Conservation (phyloP, 371 early-diverging fungal species). For the Apophysomyces trapeziformis region DNA sequence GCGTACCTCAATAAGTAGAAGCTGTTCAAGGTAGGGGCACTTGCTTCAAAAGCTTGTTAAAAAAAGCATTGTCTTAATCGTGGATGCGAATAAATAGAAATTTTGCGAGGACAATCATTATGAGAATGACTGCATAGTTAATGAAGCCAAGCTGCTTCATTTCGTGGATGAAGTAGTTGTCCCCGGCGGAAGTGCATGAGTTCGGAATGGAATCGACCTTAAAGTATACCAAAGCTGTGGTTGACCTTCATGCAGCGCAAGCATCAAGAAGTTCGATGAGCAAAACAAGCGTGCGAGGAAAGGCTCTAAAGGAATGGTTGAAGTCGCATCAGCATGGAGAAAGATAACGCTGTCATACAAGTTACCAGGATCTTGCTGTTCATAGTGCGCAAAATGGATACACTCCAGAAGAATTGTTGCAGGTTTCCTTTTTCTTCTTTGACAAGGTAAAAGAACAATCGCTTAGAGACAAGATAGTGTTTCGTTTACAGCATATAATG, state of each 20-base stretch:
- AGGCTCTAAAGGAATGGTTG: neutral
- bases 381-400: too few species aligned
- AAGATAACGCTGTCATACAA: neutral
- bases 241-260: conserved; percentile 10
- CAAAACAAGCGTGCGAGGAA: neutral
- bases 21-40: neutral
- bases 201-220: neutral
- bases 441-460: neutral
- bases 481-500: neutral
- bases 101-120: neutral
- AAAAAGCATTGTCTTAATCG: neutral
- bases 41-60: neutral
- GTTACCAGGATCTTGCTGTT: neutral
- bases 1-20: neutral
- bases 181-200: neutral
- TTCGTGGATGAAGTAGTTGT: conserved; percentile 13
- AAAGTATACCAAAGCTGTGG: conserved; percentile 2
- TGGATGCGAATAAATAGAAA: neutral
- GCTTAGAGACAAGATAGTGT: neutral
- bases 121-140: conserved; percentile 7
- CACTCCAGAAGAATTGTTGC: too few species aligned
- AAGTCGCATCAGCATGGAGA: neutral
- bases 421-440: neutral
- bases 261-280: neutral
- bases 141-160: conserved; percentile 9